A percentile compares a stretch with the other conserved stretches of the same genome.
Conservation (phyloP, 2,329 filamentous ascomycete species). For the Talaromyces sp. region DNA sequence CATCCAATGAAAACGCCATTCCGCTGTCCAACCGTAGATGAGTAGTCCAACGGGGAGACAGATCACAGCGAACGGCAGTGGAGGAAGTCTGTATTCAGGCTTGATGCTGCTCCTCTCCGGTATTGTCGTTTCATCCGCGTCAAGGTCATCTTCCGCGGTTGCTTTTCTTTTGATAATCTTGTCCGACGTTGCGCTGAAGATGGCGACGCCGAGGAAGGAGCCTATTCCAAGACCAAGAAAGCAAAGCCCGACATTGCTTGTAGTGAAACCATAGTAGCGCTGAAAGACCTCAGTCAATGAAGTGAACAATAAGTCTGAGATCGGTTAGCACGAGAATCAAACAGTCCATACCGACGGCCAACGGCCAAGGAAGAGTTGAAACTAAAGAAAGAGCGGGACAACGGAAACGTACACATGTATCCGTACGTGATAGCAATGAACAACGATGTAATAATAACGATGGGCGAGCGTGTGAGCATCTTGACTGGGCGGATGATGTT, state of each 20-base stretch:
- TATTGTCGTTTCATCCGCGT: slow-evolving; percentile 18
- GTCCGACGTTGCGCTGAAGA: slow-evolving; percentile 35
- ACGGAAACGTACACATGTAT: slow-evolving; percentile 37
- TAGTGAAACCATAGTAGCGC: slow-evolving; percentile 46
- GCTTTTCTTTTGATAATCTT: slow-evolving; percentile 25
- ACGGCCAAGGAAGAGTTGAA: too few species aligned
- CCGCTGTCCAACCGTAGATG: slow-evolving; percentile 57
- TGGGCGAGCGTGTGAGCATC: slow-evolving; percentile 56
- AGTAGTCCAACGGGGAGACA: slow-evolving; percentile 57
- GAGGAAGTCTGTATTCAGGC: slow-evolving; percentile 51
- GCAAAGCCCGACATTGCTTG: slow-evolving; percentile 46
- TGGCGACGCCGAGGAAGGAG: slow-evolving; percentile 32
- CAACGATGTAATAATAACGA: slow-evolving; percentile 48
- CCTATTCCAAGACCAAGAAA: slow-evolving; percentile 50
- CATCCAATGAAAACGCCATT: slow-evolving; percentile 55
- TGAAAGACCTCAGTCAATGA: slow-evolving; percentile 52
- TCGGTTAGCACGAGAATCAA: too few species aligned
- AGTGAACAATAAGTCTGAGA: slow-evolving; percentile 42
- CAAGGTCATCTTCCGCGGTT: slow-evolving; percentile 5
- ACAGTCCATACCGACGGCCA: too few species aligned
- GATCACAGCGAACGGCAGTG: slow-evolving; percentile 52
- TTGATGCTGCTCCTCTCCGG: slow-evolving; percentile 38
- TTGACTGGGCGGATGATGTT: slow-evolving; percentile 49
- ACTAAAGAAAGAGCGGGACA: too few species aligned
- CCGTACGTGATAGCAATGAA: slow-evolving; percentile 49